A percentile compares a stretch with the other conserved stretches of the same genome.
phyloP scores from a whole-genome alignment of 306 rosid genomes.

The Luffa acutangula region DNA sequence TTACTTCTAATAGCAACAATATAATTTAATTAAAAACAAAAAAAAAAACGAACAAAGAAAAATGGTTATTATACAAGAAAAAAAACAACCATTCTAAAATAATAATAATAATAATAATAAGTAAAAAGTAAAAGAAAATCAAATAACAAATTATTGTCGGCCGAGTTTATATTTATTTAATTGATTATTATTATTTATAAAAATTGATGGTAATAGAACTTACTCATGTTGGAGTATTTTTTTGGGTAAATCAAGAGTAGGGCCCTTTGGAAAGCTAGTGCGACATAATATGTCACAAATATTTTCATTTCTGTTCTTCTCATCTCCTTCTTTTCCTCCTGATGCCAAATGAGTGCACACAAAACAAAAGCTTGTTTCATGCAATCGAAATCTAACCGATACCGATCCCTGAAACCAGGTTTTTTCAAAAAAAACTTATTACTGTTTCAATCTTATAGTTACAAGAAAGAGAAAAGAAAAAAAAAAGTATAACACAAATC shows the following conservation, averaged over 20 bases:
- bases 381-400: constrained; percentile 61
- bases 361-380: constrained; percentile 78
- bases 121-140: no score
- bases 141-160: no score
- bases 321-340: constrained; percentile 65
- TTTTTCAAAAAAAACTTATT: no score
- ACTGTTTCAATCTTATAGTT: no score
- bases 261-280: constrained; percentile 60
- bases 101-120: no score
- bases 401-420: constrained; percentile 56
- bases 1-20: no score
- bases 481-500: no score
- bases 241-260: constrained; percentile 53
- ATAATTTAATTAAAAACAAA: no score
- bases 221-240: constrained; percentile 74
- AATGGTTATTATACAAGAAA: no score
- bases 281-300: constrained; percentile 58
- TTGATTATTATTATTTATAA: background rate
- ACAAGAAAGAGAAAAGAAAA: background rate
- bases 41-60: no score
- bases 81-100: no score
- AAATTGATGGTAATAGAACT: background rate
- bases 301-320: constrained; percentile 60
- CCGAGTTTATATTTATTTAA: no score
- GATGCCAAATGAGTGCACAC: constrained; percentile 89